Evolutionary conservation across 2,329 filamentous ascomycete genomes (phyloP), one percentile per base, ranked within the genome.

Genomic region (Aspergillus glaucus): DNA sequence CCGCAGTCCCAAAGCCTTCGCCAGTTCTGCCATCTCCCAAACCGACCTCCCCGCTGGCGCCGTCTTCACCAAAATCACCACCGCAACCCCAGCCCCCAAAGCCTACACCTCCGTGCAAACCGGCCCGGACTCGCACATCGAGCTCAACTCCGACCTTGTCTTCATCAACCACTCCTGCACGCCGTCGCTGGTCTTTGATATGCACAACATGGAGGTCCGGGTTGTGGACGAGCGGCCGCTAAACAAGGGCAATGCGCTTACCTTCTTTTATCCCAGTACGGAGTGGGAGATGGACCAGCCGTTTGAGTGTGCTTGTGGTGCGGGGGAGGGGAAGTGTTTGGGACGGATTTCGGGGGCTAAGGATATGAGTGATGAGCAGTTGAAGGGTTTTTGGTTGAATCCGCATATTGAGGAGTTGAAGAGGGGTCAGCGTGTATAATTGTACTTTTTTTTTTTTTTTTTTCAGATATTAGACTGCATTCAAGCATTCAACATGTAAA

Each of bases 141-240:
- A 81, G 55, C 70, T 80, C 4, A 79, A 80, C 63, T 75, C 71
- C 50, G 79, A 79, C 54, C 66, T 81, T 9, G 72, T 80, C 21
- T 81, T 73, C 63, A 73, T 77, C 66, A 82, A 81, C 64, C 79
- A 81, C 63, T 77, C 73, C 2, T 81, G 77, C 61, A 62, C 60
- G 9, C 79, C 79, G 1, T 72, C 71, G 3, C 53, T 81, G 12
- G 70, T 78, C 45, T 79, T 81, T 55, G 77, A 81, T 56, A 78
- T 79, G 63, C 50, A 56, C 17, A 62, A 62, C 46, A 66, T 69
- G 62, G 68, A 72, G 46, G 63, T 70, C 36, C 65, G 69, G 6
- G 68, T 71, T 1, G 65, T 65, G 7, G 62, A 68, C 39, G 58
- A 70, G 44, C 62, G 64, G 40, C 67, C 67, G 9, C 52, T 76